A percentile compares a stretch with the other conserved stretches of the same genome.
These are phyloP conservation scores for Phialophora verrucosa DNA, from an alignment of 2,329 filamentous ascomycete genomes.

Conservation along the genomic window DNA sequence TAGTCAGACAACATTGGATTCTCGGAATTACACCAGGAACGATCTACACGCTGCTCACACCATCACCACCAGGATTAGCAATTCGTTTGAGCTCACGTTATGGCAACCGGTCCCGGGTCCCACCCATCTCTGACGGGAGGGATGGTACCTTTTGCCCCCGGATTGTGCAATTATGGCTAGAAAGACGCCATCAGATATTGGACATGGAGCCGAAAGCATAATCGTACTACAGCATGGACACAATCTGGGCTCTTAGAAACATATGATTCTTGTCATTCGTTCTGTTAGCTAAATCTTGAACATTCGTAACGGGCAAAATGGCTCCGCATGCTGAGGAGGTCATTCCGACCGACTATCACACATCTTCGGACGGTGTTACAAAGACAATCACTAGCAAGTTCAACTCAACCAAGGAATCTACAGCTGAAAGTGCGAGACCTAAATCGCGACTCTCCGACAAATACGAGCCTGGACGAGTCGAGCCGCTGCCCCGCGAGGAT, in stretches of 20 bases:
- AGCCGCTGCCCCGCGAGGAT: constrained; percentile 52
- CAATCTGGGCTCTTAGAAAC: background rate
- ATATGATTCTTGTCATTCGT: background rate
- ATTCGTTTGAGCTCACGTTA: background rate
- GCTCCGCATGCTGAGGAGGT: constrained; percentile 31
- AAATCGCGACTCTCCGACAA: constrained; percentile 11
- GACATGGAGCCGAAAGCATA: background rate
- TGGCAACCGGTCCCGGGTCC: background rate
- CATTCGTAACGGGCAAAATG: constrained; percentile 2
- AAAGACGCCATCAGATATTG: constrained; percentile 6
- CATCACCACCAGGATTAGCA: background rate
- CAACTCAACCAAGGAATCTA: background rate
- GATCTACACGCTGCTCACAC: background rate
- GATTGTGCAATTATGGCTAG: constrained; percentile 23
- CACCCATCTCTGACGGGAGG: background rate
- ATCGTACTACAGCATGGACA: background rate
- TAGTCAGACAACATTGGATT: background rate
- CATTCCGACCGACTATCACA: constrained; percentile 9
- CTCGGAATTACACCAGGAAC: background rate
- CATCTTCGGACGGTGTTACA: background rate
- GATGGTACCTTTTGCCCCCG: constrained; percentile 8
- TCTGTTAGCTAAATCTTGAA: background rate
- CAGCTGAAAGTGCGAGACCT: background rate
- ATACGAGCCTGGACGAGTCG: constrained; percentile 57
- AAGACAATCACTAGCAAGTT: background rate